Conservation (phyloP, 225 moss, liverwort and hornwort species). For the Sphagnum tenellum region DNA sequence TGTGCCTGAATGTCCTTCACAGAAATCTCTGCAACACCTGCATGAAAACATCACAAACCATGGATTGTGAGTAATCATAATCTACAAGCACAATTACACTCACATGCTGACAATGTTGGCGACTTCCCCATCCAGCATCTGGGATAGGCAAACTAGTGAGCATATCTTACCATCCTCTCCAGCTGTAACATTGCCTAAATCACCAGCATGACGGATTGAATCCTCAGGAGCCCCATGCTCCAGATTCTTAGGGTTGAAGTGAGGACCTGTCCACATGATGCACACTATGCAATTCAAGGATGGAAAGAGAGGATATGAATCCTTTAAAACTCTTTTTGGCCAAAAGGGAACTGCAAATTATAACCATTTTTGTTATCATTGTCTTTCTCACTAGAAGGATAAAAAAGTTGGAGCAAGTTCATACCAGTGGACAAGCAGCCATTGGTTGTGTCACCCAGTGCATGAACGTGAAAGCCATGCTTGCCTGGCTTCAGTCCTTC, state of each 20-base stretch:
- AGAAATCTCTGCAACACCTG: slow-evolving; percentile 34
- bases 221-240: slow-evolving; percentile 65
- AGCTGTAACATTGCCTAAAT: slow-evolving; percentile 53
- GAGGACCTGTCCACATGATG: slow-evolving; percentile 24
- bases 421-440: slow-evolving; percentile 64
- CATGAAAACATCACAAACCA: background rate
- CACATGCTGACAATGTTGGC: no score
- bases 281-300: no score
- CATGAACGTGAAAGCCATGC: slow-evolving; percentile 77
- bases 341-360: no score
- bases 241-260: slow-evolving; percentile 41
- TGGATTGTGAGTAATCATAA: no score
- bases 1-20: slow-evolving; percentile 25
- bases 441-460: slow-evolving; percentile 61
- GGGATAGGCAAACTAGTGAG: no score
- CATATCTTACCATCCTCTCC: slow-evolving; percentile 34
- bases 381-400: no score
- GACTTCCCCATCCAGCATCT: no score
- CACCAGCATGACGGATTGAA: slow-evolving; percentile 55
- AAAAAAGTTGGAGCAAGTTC: background rate
- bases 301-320: no score
- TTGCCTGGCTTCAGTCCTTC: slow-evolving; percentile 68
- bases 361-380: no score
- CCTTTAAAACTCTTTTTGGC: no score
- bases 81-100: no score